Evolutionary conservation across 2,329 filamentous ascomycete genomes (phyloP).

Genomic region (Colletotrichum salicis): DNA sequence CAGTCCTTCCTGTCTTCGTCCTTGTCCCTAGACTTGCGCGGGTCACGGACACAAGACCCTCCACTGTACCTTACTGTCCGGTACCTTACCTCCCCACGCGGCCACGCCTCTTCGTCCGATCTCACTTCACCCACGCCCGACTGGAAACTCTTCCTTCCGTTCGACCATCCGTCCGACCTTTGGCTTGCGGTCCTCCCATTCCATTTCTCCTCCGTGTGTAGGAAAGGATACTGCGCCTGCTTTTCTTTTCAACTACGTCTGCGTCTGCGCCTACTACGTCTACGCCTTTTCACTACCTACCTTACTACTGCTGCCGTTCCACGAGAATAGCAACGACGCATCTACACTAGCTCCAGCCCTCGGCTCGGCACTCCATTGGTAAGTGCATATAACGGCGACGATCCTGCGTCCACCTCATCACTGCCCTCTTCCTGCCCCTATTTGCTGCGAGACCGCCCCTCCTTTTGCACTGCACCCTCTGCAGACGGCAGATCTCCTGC

Average conservation of each 20-base stretch:
- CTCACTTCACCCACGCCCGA: slow-evolving; percentile 18
- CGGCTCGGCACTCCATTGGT: slow-evolving; percentile 6
- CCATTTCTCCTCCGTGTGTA: not conserved
- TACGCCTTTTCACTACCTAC: not conserved
- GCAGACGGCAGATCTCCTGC: slow-evolving; percentile 28
- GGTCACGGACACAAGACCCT: slow-evolving; percentile 21
- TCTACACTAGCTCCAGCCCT: not conserved
- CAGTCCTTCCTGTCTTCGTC: slow-evolving; percentile 4
- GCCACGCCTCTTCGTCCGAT: slow-evolving; percentile 28
- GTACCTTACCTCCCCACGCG: slow-evolving; percentile 11
- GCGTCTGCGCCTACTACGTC: not conserved
- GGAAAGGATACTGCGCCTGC: not conserved
- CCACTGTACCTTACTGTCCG: no score
- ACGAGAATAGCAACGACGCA: slow-evolving; percentile 22
- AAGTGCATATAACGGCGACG: slow-evolving; percentile 20
- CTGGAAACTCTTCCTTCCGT: slow-evolving; percentile 21
- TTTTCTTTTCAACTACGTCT: slow-evolving; percentile 9
- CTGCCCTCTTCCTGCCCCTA: slow-evolving; percentile 6
- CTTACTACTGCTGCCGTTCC: not conserved
- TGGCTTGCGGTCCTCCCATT: slow-evolving; percentile 13
- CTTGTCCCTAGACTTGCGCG: slow-evolving; percentile 3
- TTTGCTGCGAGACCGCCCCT: slow-evolving; percentile 14
- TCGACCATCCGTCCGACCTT: slow-evolving; percentile 30
- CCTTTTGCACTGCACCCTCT: slow-evolving; percentile 8
- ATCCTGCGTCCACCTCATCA: slow-evolving; percentile 1